phyloP scores from a whole-genome alignment of 164 flowering plant genomes.

The Protea cynaroides region DNA sequence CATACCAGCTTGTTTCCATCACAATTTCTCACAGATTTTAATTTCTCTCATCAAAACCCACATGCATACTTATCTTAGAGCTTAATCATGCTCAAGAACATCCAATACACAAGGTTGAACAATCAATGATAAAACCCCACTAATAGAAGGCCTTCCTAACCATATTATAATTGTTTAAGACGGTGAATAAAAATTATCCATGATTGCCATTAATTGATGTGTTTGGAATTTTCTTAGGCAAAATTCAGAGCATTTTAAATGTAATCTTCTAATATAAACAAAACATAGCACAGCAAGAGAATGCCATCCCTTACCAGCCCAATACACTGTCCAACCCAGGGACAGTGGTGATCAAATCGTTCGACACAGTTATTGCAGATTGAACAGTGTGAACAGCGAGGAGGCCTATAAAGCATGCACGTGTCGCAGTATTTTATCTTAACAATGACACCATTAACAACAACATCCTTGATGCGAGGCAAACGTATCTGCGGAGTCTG shows the following conservation, averaged over 20 bases:
- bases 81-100: too few species aligned
- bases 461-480: conserved; percentile 81
- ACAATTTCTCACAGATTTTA: not conserved
- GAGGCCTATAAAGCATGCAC: conserved; percentile 97
- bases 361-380: conserved; percentile 92
- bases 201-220: too few species aligned
- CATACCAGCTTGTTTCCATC: not conserved
- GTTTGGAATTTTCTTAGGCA: too few species aligned
- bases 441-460: conserved; percentile 69
- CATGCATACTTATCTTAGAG: too few species aligned
- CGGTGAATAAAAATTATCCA: too few species aligned
- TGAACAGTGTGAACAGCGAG: conserved; percentile 95
- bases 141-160: not conserved
- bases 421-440: conserved; percentile 94
- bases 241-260: too few species aligned
- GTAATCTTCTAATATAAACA: too few species aligned
- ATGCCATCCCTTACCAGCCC: conserved; percentile 59
- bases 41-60: not conserved
- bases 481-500: conserved; percentile 82
- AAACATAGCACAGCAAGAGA: not conserved
- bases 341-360: conserved; percentile 94
- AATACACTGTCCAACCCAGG: conserved; percentile 99
- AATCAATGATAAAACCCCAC: not conserved
- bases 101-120: too few species aligned
- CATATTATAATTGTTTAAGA: too few species aligned